phyloP scores from a whole-genome alignment of 1,284 basidiomycete genomes.

The Tetrapyrgos nigripes region DNA sequence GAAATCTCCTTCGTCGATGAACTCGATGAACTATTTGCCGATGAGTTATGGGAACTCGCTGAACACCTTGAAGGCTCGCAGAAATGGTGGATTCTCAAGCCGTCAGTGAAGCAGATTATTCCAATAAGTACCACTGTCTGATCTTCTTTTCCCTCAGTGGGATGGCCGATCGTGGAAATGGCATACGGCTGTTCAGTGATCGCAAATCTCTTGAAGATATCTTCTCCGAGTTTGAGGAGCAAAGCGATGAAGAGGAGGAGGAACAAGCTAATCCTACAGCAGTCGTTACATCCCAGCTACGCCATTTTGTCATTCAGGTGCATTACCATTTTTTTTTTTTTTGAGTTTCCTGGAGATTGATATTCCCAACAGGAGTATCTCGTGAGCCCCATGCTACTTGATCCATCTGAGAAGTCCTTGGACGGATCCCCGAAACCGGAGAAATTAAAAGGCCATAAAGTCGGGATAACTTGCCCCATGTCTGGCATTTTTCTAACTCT shows the following conservation, averaged over 20 bases:
- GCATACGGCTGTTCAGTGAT: constrained; percentile 90
- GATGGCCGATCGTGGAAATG: constrained; percentile 96
- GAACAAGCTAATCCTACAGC: constrained; percentile 48
- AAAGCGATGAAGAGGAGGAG: constrained; percentile 36
- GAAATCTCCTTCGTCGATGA: constrained; percentile 95
- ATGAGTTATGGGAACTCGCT: constrained; percentile 92
- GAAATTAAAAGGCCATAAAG: constrained; percentile 68
- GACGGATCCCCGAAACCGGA: constrained; percentile 28
- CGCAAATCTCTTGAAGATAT: constrained; percentile 79
- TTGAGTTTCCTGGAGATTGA: constrained; percentile 13
- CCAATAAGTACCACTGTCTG: background rate
- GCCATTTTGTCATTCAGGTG: constrained; percentile 98
- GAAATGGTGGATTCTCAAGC: constrained; percentile 95
- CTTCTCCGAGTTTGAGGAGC: constrained; percentile 85
- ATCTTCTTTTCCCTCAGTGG: constrained; percentile 49
- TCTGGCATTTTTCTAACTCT: constrained; percentile 9
- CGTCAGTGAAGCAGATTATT: constrained; percentile 45
- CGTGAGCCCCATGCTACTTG: constrained; percentile 76
- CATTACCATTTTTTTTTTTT: constrained; percentile 10
- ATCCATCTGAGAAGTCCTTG: constrained; percentile 59
- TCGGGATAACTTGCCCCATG: constrained; percentile 37
- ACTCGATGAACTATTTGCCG: constrained; percentile 91
- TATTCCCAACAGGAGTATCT: constrained; percentile 77
- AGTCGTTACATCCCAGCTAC: constrained; percentile 86
- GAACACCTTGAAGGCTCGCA: constrained; percentile 58